phyloP scores from a whole-genome alignment of 2,329 filamentous ascomycete genomes.

The Neofusicoccum cordaticola region DNA sequence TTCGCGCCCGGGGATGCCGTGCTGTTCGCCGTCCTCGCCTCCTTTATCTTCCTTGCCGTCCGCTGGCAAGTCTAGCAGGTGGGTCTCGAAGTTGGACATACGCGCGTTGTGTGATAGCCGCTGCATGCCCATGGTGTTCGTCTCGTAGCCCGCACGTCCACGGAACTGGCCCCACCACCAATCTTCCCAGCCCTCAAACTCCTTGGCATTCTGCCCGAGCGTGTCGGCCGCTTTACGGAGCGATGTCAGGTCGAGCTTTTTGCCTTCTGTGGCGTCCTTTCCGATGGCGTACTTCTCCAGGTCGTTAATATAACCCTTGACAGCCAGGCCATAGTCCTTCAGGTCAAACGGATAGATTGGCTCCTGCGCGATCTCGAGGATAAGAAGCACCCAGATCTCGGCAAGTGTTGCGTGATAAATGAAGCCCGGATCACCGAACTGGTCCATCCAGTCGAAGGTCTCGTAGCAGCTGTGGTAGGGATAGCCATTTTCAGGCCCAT shows the following conservation, averaged over 20 bases:
- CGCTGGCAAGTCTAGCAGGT: conserved; percentile 70
- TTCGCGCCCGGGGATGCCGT: conserved; percentile 76
- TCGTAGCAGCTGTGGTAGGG: conserved; percentile 87
- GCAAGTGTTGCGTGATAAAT: conserved; percentile 75
- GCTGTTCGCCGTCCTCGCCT: conserved; percentile 25
- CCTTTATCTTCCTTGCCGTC: conserved; percentile 28
- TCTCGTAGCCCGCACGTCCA: conserved; percentile 63
- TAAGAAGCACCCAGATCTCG: conserved; percentile 76
- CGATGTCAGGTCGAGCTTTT: conserved; percentile 53
- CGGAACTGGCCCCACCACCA: conserved; percentile 62
- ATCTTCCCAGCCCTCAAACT: conserved; percentile 74
- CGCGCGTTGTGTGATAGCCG: conserved; percentile 75
- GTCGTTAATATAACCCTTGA: conserved; percentile 64
- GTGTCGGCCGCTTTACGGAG: conserved; percentile 62
- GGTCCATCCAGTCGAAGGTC: conserved; percentile 80
- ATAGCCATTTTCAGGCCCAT: conserved; percentile 55
- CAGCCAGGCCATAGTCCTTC: conserved; percentile 64
- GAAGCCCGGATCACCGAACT: conserved; percentile 78
- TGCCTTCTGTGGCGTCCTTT: conserved; percentile 32
- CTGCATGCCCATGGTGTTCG: conserved; percentile 61
- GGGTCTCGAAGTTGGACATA: conserved; percentile 77
- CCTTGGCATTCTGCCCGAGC: conserved; percentile 58
- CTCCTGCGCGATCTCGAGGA: conserved; percentile 79
- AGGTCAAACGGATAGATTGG: conserved; percentile 82
- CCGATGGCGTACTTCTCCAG: conserved; percentile 64